A percentile compares a stretch with the other conserved stretches of the same genome.
Conservation (phyloP, 2,329 filamentous ascomycete genomes). For the Teratosphaeria gauchensis region DNA sequence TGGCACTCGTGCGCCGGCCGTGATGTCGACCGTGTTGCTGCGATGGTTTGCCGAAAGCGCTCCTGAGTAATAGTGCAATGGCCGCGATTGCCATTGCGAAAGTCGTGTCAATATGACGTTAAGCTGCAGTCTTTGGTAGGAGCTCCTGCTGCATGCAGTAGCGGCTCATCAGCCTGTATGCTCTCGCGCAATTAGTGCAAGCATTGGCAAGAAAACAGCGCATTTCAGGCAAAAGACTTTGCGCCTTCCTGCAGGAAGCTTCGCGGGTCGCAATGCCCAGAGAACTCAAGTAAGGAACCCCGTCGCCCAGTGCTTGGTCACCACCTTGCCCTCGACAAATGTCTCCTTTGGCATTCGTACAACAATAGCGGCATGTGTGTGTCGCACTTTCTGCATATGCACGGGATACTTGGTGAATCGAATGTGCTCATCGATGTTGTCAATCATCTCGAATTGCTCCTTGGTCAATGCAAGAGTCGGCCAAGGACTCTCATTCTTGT, state of each 20-base stretch:
- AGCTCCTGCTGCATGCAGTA: background rate
- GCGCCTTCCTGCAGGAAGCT: background rate
- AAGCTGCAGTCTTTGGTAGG: background rate
- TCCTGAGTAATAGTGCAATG: background rate
- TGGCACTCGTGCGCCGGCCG: background rate
- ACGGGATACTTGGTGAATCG: slow-evolving; percentile 53
- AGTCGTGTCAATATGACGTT: background rate
- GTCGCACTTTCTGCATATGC: slow-evolving; percentile 65
- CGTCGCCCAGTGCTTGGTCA: slow-evolving; percentile 72
- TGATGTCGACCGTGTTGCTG: background rate
- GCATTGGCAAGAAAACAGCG: background rate
- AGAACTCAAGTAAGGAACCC: slow-evolving; percentile 53
- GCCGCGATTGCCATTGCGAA: background rate
- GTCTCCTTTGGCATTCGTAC: slow-evolving; percentile 57
- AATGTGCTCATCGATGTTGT: slow-evolving; percentile 55
- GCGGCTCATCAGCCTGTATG: background rate
- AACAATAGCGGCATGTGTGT: slow-evolving; percentile 86
- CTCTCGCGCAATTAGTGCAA: background rate
- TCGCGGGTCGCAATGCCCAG: background rate
- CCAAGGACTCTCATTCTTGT: slow-evolving; percentile 11
- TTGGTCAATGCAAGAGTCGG: slow-evolving; percentile 69
- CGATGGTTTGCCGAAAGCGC: background rate
- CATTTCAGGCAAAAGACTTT: background rate
- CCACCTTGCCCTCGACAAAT: slow-evolving; percentile 67
- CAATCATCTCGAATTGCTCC: slow-evolving; percentile 77